phyloP scores from a whole-genome alignment of 371 early-diverging fungal genomes.

The Rhizopus delemar region DNA sequence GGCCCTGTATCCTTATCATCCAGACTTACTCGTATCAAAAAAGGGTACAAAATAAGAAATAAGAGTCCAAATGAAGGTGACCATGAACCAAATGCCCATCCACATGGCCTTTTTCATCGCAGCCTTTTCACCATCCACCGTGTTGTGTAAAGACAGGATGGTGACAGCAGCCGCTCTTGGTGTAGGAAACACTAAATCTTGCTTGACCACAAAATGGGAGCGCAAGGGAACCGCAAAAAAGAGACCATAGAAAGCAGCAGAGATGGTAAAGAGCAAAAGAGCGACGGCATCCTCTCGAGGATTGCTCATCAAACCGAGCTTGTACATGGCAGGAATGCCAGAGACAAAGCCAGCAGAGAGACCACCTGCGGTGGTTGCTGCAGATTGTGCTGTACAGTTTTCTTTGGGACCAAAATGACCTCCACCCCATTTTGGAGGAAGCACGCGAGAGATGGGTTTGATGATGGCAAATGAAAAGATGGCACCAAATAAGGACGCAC shows the following conservation, averaged over 20 bases:
- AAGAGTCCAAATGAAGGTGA: slow-evolving; percentile 49
- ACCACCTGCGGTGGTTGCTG: slow-evolving; percentile 73
- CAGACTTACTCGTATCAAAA: slow-evolving; percentile 40
- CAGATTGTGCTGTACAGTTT: slow-evolving; percentile 69
- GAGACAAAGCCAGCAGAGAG: slow-evolving; percentile 68
- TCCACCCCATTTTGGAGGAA: slow-evolving; percentile 57
- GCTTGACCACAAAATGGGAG: slow-evolving; percentile 68
- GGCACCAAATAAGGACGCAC: slow-evolving; percentile 71
- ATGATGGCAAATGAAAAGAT: slow-evolving; percentile 71
- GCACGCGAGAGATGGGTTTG: slow-evolving; percentile 55
- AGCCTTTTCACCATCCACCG: slow-evolving; percentile 42
- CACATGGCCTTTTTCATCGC: slow-evolving; percentile 49
- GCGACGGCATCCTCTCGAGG: slow-evolving; percentile 54
- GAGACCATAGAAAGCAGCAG: slow-evolving; percentile 70
- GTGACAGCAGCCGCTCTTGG: slow-evolving; percentile 71
- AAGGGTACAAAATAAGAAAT: slow-evolving; percentile 63
- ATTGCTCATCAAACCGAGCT: slow-evolving; percentile 56
- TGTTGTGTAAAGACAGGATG: slow-evolving; percentile 63
- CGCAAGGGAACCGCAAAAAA: slow-evolving; percentile 79
- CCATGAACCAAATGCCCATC: slow-evolving; percentile 54
- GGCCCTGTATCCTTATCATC: background rate
- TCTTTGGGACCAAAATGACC: slow-evolving; percentile 72
- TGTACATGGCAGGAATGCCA: slow-evolving; percentile 75
- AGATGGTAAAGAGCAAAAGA: slow-evolving; percentile 57
- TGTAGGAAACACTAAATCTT: slow-evolving; percentile 71